Percentiles rank a stretch among this genome's conserved stretches.
These are phyloP conservation scores for Firmiana major DNA, from an alignment of 345 rosid species.

Conservation along the genomic window DNA sequence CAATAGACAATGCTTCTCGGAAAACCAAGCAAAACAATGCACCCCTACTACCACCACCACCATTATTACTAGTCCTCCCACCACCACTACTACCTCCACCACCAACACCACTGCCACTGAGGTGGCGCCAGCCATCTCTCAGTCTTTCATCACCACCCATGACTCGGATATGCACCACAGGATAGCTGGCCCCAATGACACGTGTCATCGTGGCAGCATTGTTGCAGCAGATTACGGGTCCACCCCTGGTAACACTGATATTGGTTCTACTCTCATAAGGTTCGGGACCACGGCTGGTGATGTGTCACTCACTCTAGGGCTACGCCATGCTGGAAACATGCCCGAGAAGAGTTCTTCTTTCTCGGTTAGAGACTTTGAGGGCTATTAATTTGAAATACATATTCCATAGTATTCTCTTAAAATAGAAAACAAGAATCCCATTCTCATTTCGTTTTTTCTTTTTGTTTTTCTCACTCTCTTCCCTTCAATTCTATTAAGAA, in stretches of 20 bases:
- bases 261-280: slow-evolving; percentile 51
- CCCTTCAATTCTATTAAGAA: slow-evolving; percentile 18
- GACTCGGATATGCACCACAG: slow-evolving; percentile 19
- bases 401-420: slow-evolving; percentile 14
- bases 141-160: slow-evolving; percentile 27
- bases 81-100: slow-evolving; percentile 18
- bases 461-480: not conserved
- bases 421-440: slow-evolving; percentile 13
- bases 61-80: slow-evolving; percentile 11
- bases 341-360: slow-evolving; percentile 62
- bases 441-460: slow-evolving; percentile 7
- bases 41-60: slow-evolving; percentile 17
- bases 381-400: slow-evolving; percentile 35
- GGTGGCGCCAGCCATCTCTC: slow-evolving; percentile 29
- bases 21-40: slow-evolving; percentile 39
- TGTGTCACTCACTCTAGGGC: slow-evolving; percentile 92
- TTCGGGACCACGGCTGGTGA: slow-evolving; percentile 81
- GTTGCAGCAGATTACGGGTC: slow-evolving; percentile 38
- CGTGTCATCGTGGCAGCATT: slow-evolving; percentile 34
- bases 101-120: slow-evolving; percentile 13
- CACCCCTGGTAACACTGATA: slow-evolving; percentile 36
- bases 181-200: slow-evolving; percentile 25
- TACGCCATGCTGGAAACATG: slow-evolving; percentile 80
- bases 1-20: slow-evolving; percentile 49
- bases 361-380: slow-evolving; percentile 71